phyloP scores from a whole-genome alignment of 495 filamentous ascomycete species.

The Mycothermus thermophilus region DNA sequence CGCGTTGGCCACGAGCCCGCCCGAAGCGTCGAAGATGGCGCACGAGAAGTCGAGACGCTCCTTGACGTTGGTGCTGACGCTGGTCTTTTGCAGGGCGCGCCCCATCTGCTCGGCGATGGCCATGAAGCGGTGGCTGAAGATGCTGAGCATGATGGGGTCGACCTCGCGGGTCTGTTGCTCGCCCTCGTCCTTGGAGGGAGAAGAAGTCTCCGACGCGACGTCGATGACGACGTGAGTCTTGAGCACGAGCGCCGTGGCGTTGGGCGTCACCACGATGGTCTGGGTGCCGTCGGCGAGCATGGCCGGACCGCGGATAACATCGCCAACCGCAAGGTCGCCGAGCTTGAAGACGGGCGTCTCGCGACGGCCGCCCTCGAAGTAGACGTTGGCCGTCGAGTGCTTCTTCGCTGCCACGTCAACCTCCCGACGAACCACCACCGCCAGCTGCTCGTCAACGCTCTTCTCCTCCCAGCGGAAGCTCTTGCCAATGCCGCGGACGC shows the following conservation, averaged over 20 bases:
- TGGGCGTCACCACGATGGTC: constrained; percentile 83
- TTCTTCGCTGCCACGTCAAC: constrained; percentile 40
- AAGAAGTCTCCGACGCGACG: too few species aligned
- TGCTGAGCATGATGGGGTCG: constrained; percentile 83
- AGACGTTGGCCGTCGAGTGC: constrained; percentile 44
- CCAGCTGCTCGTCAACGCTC: constrained; percentile 67
- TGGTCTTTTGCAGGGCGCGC: constrained; percentile 87
- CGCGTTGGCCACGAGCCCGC: constrained; percentile 86
- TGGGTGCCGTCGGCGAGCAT: constrained; percentile 91
- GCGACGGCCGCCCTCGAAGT: constrained; percentile 59
- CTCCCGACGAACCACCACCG: constrained; percentile 40
- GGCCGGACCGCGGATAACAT: constrained; percentile 69
- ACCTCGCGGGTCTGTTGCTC: constrained; percentile 43
- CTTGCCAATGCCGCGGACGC: constrained; percentile 77
- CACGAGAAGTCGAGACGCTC: constrained; percentile 95
- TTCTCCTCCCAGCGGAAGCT: constrained; percentile 67
- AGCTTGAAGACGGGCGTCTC: constrained; percentile 81
- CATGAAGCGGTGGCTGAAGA: constrained; percentile 97
- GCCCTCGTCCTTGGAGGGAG: too few species aligned
- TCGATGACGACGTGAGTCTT: constrained; percentile 63
- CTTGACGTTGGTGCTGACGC: constrained; percentile 95
- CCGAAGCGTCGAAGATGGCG: constrained; percentile 82
- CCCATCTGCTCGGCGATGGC: constrained; percentile 99
- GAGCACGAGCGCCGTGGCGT: constrained; percentile 57
- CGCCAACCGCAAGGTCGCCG: constrained; percentile 60